Conservation (phyloP, 371 early-diverging fungal species). For the Circinella minor region DNA sequence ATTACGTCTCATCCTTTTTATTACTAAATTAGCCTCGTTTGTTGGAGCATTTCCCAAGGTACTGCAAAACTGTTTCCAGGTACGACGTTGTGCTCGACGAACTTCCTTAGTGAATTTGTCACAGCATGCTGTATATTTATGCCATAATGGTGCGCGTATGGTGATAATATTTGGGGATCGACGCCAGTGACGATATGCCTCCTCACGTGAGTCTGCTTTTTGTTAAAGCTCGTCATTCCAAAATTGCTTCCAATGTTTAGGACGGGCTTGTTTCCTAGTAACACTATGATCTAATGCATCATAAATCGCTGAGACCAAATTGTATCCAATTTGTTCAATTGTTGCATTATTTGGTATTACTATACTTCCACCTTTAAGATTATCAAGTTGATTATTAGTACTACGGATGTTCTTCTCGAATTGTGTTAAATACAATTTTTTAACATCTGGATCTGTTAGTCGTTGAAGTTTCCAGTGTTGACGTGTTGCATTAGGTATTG, state of each 20-base stretch:
- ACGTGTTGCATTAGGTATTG: constrained; percentile 5
- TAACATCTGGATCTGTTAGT: constrained; percentile 1
- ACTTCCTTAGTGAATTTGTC: neutral
- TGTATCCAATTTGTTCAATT: neutral
- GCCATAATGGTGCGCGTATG: neutral
- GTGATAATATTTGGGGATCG: neutral
- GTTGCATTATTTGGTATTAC: neutral
- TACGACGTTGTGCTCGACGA: neutral
- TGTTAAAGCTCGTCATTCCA: constrained; percentile 15
- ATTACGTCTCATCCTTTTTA: constrained; percentile 7
- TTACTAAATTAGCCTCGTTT: neutral
- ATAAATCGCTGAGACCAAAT: neutral
- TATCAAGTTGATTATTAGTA: neutral
- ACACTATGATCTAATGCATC: constrained; percentile 17
- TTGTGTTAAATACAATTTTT: neutral
- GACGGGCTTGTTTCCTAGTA: neutral
- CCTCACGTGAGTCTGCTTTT: neutral
- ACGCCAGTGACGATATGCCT: constrained; percentile 13
- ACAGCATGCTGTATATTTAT: neutral
- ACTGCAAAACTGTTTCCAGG: constrained; percentile 18
- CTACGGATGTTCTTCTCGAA: neutral
- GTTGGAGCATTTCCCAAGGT: constrained; percentile 7
- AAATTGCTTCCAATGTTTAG: constrained; percentile 14
- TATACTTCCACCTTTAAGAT: neutral
- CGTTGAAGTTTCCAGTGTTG: constrained; percentile 12